Evolutionary conservation across 495 filamentous ascomycete species (phyloP), one percentile per base, ranked within the genome.

Genomic region (Xeromyces bisporus): DNA sequence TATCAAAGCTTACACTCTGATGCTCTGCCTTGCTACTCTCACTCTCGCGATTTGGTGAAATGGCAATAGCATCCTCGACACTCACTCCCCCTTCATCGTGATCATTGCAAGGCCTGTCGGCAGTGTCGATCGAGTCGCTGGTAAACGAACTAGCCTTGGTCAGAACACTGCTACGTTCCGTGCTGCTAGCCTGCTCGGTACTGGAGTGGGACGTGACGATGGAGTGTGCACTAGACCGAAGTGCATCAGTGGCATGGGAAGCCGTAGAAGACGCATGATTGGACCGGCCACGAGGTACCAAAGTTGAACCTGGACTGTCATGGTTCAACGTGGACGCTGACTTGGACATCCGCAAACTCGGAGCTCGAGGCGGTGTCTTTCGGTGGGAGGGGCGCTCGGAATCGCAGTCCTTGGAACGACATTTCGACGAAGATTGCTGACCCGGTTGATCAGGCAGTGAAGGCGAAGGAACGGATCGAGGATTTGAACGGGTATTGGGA

Each of bases 41-140:
- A 33, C 62, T 62, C 54, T 89, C 86, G 0, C 85, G 83, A 39
- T 77, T 71, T 32, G 79, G 77, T 47, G 93, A 93, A 78, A 93
- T 85, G n/a, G 77, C 81, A 53, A 93, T 87, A 4, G 82, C 77
- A 58, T 93, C 86, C 40, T 96, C 86, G 2, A 93, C 69, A 38
- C 76, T 92, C 64, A 85, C 77, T 3, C 71, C 74, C 35, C 72
- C 77, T 34, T 82, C 77, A 24, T 66, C 67, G 5, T 64, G 58
- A 24, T 63, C n/a, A n/a, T n/a, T n/a, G n/a, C n/a, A 67, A 34
- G 62, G 56, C 11, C 49, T 55, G 33, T 65, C 60, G 36, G 57
- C 64, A 17, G 55, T 62, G 28, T 80, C 63, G 20, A 69, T 62
- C 11, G 69, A 80, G 6, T 56, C 44, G 32, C 71, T 67, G 10